phyloP scores from a whole-genome alignment of 352 stramenopile species.

The Phytophthora ramorum region DNA sequence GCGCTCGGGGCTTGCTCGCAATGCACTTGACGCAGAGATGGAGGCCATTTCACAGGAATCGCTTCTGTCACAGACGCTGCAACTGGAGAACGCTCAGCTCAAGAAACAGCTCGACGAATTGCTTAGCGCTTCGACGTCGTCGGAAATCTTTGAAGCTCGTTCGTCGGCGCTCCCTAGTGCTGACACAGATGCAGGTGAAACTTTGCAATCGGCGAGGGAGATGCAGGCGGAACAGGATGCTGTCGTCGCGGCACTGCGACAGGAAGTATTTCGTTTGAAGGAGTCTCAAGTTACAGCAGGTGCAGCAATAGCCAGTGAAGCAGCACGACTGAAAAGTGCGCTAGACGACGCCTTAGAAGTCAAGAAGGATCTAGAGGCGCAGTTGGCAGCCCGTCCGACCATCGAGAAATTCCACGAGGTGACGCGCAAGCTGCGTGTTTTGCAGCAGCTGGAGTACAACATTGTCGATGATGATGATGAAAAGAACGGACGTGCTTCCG shows the following conservation, averaged over 20 bases:
- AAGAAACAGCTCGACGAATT: constrained; percentile 88
- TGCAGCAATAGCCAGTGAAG: constrained; percentile 35
- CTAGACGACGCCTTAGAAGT: constrained; percentile 37
- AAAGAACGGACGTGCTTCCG: constrained; percentile 28
- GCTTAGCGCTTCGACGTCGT: constrained; percentile 40
- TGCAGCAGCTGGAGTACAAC: constrained; percentile 94
- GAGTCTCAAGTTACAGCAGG: constrained; percentile 43
- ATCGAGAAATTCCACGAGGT: constrained; percentile 90
- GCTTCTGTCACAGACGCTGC: constrained; percentile 74
- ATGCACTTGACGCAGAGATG: constrained; percentile 81
- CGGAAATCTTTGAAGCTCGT: constrained; percentile 13
- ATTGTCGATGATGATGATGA: constrained; percentile 75
- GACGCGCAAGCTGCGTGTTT: constrained; percentile 89
- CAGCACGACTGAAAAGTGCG: constrained; percentile 38
- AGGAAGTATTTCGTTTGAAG: constrained; percentile 71
- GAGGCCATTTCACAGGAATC: constrained; percentile 90
- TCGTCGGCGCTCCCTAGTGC: constrained; percentile 12
- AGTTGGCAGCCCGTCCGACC: constrained; percentile 77
- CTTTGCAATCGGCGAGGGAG: constrained; percentile 33
- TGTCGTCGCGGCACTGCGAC: constrained; percentile 53
- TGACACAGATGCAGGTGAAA: constrained; percentile 20
- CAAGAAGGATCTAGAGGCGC: constrained; percentile 42
- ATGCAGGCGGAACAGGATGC: constrained; percentile 65
- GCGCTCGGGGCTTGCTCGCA: constrained; percentile 63
- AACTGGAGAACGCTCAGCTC: constrained; percentile 84